Evolutionary conservation across 345 rosid species (phyloP).

Genomic region (Lepidium aucheri): DNA sequence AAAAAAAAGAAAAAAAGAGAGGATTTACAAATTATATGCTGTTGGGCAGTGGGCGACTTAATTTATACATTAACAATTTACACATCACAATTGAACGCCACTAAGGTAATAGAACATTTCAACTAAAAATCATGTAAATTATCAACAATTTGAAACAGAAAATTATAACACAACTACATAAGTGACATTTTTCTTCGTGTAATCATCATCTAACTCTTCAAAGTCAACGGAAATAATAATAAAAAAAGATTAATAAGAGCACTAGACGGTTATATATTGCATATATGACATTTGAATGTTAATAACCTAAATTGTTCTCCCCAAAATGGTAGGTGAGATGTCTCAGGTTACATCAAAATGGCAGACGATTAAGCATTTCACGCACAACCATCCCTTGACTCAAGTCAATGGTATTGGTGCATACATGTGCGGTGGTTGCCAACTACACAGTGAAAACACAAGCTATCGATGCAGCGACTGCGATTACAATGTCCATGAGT

Average conservation of each 20-base stretch:
- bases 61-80: no score
- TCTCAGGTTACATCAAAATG: background rate
- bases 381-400: conserved; percentile 25
- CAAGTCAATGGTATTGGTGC: background rate
- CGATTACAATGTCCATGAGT: conserved; percentile 33
- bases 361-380: conserved; percentile 11
- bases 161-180: background rate
- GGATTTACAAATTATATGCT: no score
- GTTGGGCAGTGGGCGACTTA: no score
- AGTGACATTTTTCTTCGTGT: conserved; percentile 1
- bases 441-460: conserved; percentile 4
- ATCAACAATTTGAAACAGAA: conserved; percentile 18
- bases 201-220: background rate
- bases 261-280: background rate
- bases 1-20: no score
- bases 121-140: background rate
- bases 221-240: conserved; percentile 6
- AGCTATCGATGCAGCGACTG: conserved; percentile 28
- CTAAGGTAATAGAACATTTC: background rate
- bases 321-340: background rate
- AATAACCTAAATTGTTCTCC: background rate
- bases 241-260: background rate
- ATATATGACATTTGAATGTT: background rate
- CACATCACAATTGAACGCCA: background rate
- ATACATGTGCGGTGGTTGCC: conserved; percentile 34